A percentile compares a stretch with the other conserved stretches of the same genome.
Conservation (phyloP, 371 early-diverging fungal species). For the Rhizopus delemar region DNA sequence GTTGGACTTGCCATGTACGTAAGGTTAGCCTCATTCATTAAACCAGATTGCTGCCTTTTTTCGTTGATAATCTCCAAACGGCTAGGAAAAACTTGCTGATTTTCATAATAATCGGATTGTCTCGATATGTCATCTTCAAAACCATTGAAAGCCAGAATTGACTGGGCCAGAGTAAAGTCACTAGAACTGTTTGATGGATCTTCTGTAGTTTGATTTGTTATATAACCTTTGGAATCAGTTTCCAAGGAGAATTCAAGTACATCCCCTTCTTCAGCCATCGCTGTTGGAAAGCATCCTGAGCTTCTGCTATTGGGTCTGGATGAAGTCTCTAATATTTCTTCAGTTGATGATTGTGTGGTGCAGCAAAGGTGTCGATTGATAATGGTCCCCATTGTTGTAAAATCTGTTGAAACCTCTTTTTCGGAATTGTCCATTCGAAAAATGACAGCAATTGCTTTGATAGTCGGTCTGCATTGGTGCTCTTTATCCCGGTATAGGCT, state of each 20-base stretch:
- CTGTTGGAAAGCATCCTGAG: not conserved
- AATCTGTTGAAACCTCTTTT: not conserved
- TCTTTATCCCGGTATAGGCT: slow-evolving; percentile 13
- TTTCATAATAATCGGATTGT: not conserved
- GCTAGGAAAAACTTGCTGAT: not conserved
- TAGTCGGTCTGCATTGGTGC: slow-evolving; percentile 9
- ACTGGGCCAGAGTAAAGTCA: not conserved
- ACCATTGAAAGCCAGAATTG: slow-evolving; percentile 2
- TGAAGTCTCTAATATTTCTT: not conserved
- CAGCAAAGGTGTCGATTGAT: not conserved
- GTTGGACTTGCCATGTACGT: not conserved
- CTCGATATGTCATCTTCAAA: not conserved
- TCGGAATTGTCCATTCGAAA: slow-evolving; percentile 19
- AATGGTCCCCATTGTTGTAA: slow-evolving; percentile 11
- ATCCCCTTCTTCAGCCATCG: slow-evolving; percentile 3
- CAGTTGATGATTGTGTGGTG: not conserved
- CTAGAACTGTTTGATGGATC: not conserved
- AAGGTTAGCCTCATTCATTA: not conserved
- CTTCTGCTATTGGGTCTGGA: not conserved
- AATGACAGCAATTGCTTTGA: slow-evolving; percentile 7
- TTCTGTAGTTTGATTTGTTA: not conserved
- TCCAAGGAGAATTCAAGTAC: slow-evolving; percentile 4
- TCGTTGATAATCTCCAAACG: slow-evolving; percentile 7
- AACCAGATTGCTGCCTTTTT: not conserved
- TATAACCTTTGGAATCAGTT: slow-evolving; percentile 2